These are phyloP conservation scores for Talaromyces albobiverticillius DNA, from an alignment of 2,329 filamentous ascomycete genomes.

Conservation along the genomic window DNA sequence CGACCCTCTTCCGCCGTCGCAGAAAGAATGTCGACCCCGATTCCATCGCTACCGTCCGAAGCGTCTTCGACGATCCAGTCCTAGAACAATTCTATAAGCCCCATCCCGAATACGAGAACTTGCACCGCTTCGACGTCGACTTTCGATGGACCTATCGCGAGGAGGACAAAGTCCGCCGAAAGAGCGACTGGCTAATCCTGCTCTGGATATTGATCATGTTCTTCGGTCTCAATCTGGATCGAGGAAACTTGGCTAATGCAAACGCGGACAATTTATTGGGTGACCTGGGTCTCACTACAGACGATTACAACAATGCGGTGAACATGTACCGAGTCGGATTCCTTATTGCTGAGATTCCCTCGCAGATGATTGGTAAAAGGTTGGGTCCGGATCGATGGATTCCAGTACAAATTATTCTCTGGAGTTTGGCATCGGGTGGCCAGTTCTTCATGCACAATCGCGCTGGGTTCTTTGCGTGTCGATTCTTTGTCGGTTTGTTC, in stretches of 20 bases:
- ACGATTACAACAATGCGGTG: constrained; percentile 51
- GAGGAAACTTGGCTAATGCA: constrained; percentile 13
- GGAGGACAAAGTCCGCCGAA: constrained; percentile 22
- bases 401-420: constrained; percentile 42
- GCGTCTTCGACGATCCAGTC: constrained; percentile 44
- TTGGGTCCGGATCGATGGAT: constrained; percentile 50
- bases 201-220: constrained; percentile 48
- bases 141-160: constrained; percentile 29
- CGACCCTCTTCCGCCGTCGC: constrained; percentile 1
- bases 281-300: constrained; percentile 11
- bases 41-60: constrained; percentile 20
- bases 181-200: constrained; percentile 33
- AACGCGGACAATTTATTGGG: constrained; percentile 11
- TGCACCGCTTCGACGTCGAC: constrained; percentile 32
- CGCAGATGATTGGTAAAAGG: constrained; percentile 59
- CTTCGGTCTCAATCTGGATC: constrained; percentile 13
- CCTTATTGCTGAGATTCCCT: constrained; percentile 57
- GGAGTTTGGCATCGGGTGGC: constrained; percentile 31
- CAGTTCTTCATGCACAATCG: constrained; percentile 14
- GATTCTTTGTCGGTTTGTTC: constrained; percentile 57
- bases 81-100: constrained; percentile 33
- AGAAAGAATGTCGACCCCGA: constrained; percentile 17
- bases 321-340: constrained; percentile 56
- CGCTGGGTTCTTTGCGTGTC: constrained; percentile 13
- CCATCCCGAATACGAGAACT: constrained; percentile 34